Evolutionary conservation across 1,284 basidiomycete species (phyloP).

Genomic region (Puccinia coronata): DNA sequence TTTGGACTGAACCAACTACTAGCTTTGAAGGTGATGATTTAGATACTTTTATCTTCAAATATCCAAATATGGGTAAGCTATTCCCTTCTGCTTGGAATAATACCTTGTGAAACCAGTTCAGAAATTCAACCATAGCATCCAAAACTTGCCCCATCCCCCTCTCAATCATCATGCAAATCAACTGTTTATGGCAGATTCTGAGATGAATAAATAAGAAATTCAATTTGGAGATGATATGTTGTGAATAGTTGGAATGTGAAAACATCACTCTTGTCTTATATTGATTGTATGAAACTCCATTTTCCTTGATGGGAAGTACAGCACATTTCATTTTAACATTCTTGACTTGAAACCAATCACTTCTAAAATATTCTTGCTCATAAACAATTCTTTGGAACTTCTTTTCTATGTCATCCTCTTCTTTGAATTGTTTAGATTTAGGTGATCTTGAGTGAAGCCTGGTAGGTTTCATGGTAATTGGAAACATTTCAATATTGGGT

Average conservation of each 20-base stretch:
- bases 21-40: neutral
- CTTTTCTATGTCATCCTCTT: too few relatives aligned
- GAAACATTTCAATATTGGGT: neutral
- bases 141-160: neutral
- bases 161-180: too few relatives aligned
- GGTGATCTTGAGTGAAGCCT: too few relatives aligned
- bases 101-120: neutral
- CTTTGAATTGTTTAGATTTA: neutral
- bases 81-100: neutral
- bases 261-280: too few relatives aligned
- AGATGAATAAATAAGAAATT: neutral
- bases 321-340: too few relatives aligned
- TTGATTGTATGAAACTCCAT: too few relatives aligned
- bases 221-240: neutral
- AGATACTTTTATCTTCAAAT: neutral
- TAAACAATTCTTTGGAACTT: too few relatives aligned
- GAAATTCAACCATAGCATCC: neutral
- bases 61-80: neutral
- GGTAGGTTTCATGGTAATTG: neutral
- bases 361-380: neutral
- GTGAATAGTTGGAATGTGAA: neutral
- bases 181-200: neutral
- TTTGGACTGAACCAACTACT: neutral
- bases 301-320: too few relatives aligned
- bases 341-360: too few relatives aligned